Evolutionary conservation across 768 basidiomycete genomes (phyloP).

Genomic region (Ramaria sp.): DNA sequence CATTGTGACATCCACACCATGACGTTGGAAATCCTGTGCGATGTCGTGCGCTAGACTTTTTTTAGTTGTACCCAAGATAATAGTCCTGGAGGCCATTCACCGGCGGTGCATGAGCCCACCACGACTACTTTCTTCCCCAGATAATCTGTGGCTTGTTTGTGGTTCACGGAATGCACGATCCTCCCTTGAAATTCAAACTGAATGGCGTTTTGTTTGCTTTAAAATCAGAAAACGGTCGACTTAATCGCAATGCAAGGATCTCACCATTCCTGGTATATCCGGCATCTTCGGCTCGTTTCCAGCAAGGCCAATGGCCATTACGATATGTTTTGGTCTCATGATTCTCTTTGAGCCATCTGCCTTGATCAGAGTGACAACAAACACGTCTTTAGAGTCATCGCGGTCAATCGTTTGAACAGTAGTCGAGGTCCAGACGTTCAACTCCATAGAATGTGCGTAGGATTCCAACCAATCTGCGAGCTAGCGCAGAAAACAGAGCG

Average conservation of each 20-base stretch:
- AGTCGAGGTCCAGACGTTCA: conserved; percentile 47
- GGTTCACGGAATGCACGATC: conserved; percentile 46
- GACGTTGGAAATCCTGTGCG: conserved; percentile 32
- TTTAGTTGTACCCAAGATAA: background rate
- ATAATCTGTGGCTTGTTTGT: conserved; percentile 46
- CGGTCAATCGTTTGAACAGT: conserved; percentile 8
- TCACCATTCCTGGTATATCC: conserved; percentile 24
- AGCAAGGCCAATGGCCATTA: conserved; percentile 46
- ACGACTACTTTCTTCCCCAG: conserved; percentile 62
- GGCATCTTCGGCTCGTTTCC: conserved; percentile 38
- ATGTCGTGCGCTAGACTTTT: conserved; percentile 36
- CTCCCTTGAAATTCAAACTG: conserved; percentile 54
- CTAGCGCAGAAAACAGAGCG: conserved; percentile 18
- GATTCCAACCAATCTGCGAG: conserved; percentile 59
- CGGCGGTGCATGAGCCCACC: conserved; percentile 55
- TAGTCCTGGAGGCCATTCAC: conserved; percentile 14
- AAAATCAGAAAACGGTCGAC: background rate
- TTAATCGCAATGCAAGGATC: background rate
- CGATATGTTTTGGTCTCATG: conserved; percentile 29
- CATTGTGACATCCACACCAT: conserved; percentile 31
- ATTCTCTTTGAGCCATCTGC: conserved; percentile 10
- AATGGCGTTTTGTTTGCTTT: background rate
- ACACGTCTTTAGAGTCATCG: conserved; percentile 10
- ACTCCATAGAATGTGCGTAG: conserved; percentile 48
- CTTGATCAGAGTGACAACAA: conserved; percentile 18